Base-by-base conservation (phyloP, 1,284 basidiomycete species). In the Meira nashicola region DNA sequence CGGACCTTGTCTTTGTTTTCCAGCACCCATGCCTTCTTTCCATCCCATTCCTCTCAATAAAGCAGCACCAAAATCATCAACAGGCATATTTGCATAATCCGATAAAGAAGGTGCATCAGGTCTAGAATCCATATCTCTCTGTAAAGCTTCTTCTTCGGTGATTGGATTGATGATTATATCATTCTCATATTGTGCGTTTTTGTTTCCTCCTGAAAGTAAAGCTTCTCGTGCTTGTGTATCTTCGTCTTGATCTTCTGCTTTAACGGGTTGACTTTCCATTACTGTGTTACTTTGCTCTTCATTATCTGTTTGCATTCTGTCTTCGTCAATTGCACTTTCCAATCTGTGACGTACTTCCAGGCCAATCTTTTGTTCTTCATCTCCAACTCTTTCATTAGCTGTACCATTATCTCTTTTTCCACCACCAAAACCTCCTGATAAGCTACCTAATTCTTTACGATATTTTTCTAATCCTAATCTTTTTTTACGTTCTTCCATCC, bases 31-130 rank as follows among this genome's bases (percentile, higher is more conserved):
- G 0, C 89, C 89, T 54, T 90, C 87, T 60, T 88, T 88, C 91
- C 92, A 96, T 2, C 93, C 94, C 94, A 98, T 97, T 0, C 94
- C 94, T 46, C 93, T 85, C 6, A 96, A 83, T 73, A 98, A 84
- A 5, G 94, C 94, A 5, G 89, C 87, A 10, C 95, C 94, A 68
- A 98, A 98, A 57, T 91, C 89, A 8, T 89, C 87, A 19, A 99
- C 87, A 0, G 94, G 94, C 0, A 96, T 85, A 2, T 90, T 87
- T 33, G 85, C 86, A 76, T 98, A 98, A 79, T 94, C 94, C 0
- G 89, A 87, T 10, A 91, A 80, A 0, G 87, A 86, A 0, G 91
- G 76, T 17, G 71, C 71, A 17, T 77, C 75, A 1, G 76, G 76
- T 14, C 73, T 55, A 3, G 67, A 63, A 46, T 68, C 66, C 33